These are phyloP conservation scores for Mrakia gelida DNA, from an alignment of 768 basidiomycete species.

Conservation along the genomic window DNA sequence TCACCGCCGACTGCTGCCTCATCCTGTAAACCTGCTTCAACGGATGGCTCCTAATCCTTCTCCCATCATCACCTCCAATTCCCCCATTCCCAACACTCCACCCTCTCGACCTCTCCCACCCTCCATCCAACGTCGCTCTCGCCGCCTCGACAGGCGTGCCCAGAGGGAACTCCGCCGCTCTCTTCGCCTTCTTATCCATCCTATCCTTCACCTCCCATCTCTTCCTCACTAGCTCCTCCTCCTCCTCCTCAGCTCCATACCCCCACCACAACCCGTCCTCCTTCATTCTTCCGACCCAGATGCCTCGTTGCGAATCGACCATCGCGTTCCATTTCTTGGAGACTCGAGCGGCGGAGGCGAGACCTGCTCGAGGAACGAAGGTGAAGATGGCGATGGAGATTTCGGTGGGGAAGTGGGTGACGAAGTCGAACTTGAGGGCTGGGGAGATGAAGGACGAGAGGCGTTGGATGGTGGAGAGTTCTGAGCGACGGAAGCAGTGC, in stretches of 20 bases:
- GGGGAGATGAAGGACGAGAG: conserved; percentile 83
- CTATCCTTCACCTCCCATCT: conserved; percentile 36
- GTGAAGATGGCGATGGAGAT: conserved; percentile 83
- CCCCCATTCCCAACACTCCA: background rate
- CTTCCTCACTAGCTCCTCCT: conserved; percentile 65
- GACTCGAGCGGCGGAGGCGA: conserved; percentile 82
- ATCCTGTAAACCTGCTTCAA: conserved; percentile 33
- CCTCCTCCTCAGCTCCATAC: conserved; percentile 72
- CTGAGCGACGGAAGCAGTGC: conserved; percentile 84
- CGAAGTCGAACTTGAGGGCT: conserved; percentile 89
- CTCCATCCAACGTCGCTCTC: background rate
- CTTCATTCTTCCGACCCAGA: conserved; percentile 84
- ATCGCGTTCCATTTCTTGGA: conserved; percentile 85
- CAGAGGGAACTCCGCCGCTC: background rate
- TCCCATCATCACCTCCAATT: background rate
- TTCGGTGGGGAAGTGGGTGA: conserved; percentile 85
- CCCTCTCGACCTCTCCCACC: background rate
- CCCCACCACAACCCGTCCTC: conserved; percentile 86
- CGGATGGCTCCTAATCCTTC: conserved; percentile 24
- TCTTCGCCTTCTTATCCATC: conserved; percentile 29
- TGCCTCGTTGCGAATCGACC: conserved; percentile 80
- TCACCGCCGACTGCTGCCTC: conserved; percentile 23
- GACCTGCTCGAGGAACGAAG: conserved; percentile 72
- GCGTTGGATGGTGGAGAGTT: conserved; percentile 83
- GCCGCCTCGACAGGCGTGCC: background rate